Conservation (phyloP, 768 basidiomycete species). For the Dacryopinax primogenitus region DNA sequence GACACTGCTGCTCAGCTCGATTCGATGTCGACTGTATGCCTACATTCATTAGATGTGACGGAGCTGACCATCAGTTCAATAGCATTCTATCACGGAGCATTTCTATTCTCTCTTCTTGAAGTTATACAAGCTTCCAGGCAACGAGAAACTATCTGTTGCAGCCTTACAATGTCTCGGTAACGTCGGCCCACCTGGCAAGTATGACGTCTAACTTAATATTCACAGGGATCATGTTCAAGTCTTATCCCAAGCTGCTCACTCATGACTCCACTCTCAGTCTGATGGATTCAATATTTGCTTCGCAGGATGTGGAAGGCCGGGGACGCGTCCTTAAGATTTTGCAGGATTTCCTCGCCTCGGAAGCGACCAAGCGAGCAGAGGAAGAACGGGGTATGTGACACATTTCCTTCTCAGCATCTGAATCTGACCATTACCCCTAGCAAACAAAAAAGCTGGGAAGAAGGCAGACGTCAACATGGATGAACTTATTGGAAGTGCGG, state of each 20-base stretch:
- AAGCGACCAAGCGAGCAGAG: conserved; percentile 61
- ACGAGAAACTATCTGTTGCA: conserved; percentile 48
- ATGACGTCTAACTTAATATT: neutral
- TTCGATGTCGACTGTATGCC: conserved; percentile 41
- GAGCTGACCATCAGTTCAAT: conserved; percentile 1
- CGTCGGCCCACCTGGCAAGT: conserved; percentile 17
- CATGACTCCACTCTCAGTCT: conserved; percentile 60
- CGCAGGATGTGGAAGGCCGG: conserved; percentile 55
- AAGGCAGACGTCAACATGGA: conserved; percentile 64
- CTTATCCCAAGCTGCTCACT: conserved; percentile 85
- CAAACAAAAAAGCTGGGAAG: conserved; percentile 30
- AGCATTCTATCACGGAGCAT: conserved; percentile 70
- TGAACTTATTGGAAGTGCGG: conserved; percentile 86
- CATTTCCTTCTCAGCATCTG: conserved; percentile 21
- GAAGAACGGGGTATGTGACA: conserved; percentile 47
- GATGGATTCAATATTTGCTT: conserved; percentile 81
- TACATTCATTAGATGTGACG: conserved; percentile 1
- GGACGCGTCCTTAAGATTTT: conserved; percentile 72
- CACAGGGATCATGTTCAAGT: conserved; percentile 81
- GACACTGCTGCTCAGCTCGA: conserved; percentile 47
- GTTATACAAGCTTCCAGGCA: conserved; percentile 51
- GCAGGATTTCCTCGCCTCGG: conserved; percentile 79
- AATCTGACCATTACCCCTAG: conserved; percentile 21
- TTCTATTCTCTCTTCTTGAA: conserved; percentile 60
- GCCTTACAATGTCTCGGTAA: conserved; percentile 80